Evolutionary conservation across 768 basidiomycete species (phyloP).

Genomic region (Trametes punicea): DNA sequence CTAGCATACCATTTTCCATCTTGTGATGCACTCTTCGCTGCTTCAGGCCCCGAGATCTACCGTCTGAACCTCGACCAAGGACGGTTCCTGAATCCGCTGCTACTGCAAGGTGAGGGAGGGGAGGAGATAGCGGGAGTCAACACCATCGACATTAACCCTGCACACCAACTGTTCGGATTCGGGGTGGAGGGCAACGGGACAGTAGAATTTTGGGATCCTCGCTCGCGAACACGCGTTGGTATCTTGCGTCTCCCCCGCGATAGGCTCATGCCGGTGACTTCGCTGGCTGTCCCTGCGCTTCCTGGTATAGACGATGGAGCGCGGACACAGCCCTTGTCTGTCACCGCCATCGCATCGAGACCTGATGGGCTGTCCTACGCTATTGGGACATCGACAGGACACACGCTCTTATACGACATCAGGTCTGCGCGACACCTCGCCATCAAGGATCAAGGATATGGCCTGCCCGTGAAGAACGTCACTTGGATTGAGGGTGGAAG

Average conservation of each 20-base stretch:
- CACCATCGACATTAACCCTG: slow-evolving; percentile 86
- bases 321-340: slow-evolving; percentile 42
- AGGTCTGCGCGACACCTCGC: slow-evolving; percentile 81
- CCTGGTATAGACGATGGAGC: slow-evolving; percentile 36
- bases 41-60: slow-evolving; percentile 84
- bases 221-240: slow-evolving; percentile 76
- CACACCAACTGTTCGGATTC: slow-evolving; percentile 86
- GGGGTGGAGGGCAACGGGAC: slow-evolving; percentile 85
- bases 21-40: slow-evolving; percentile 85
- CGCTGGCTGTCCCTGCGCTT: slow-evolving; percentile 30
- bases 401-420: slow-evolving; percentile 92
- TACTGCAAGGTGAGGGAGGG: slow-evolving; percentile 48
- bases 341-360: slow-evolving; percentile 84
- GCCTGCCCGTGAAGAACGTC: slow-evolving; percentile 80
- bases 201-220: slow-evolving; percentile 95
- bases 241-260: slow-evolving; percentile 56
- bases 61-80: slow-evolving; percentile 96
- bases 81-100: slow-evolving; percentile 81
- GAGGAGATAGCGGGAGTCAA: slow-evolving; percentile 81
- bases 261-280: slow-evolving; percentile 44
- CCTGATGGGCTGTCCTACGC: slow-evolving; percentile 91
- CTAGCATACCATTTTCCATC: slow-evolving; percentile 93
- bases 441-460: slow-evolving; percentile 95
- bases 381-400: slow-evolving; percentile 91
- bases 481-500: slow-evolving; percentile 88